Base-by-base conservation (phyloP, 257 asterid genomes). In the Solanum corneliomulleri region DNA sequence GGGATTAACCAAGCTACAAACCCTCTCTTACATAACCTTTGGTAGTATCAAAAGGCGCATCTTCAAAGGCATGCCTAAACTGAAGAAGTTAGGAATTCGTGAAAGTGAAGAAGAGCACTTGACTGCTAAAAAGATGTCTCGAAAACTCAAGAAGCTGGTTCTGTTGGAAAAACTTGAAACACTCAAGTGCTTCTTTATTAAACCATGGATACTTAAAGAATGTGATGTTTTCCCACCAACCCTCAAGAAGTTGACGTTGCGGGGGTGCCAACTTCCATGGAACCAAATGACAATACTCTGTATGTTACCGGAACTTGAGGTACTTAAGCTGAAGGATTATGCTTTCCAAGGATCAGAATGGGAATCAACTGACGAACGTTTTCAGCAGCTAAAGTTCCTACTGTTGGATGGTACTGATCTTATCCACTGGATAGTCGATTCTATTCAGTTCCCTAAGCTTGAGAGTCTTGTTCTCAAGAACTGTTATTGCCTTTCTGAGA, bases 11-110 rank as follows among this genome's bases (percentile, higher is more conserved):
- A 81, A 81, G 13, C 66, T 80, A 41, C 85, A 27, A 56, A 80
- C 85, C 41, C 68, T 80, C 21, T 80, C 85, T 25, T 44, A 80
- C 64, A 44, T 80, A 8, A 80, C 66, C 64, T 80, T 80, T n/a
- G 85, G 44, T 56, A 80, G 85, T 81, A 27, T 44, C 3, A 27
- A 33, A 18, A 4, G 16, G 2, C 6, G 5, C 15, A 1, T 81
- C 66, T 49, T 81, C n/a, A 21, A 29, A 25, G 10, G 6, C 25
- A 11, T 81, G 62, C 85, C 70, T 2, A 81, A 81, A 14, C 29
- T 81, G 45, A 81, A 29, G 85, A 81, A 81, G 85, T 81, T 81
- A 29, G 85, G 85, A 81, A 52, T 81, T 81, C 85, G 85, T 23
- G 85, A 81, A 11, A 35, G 66, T 23, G 85, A 45, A 81, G 85